Conservation (phyloP, 768 basidiomycete genomes). For the Clavulina sp. region DNA sequence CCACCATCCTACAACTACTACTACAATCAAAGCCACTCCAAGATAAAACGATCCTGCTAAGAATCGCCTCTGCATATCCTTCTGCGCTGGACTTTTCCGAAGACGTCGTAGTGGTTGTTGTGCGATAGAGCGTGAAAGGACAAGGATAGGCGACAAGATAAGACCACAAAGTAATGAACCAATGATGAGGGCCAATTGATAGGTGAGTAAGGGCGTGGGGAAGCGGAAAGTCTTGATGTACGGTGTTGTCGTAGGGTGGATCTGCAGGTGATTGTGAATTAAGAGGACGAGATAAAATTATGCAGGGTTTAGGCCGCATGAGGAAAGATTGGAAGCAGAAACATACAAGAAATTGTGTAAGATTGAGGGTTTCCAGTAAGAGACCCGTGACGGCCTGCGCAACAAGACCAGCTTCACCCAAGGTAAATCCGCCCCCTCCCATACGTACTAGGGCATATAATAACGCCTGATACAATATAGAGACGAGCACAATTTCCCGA, state of each 20-base stretch:
- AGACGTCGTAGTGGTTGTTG: conserved; percentile 66
- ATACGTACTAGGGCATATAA: conserved; percentile 78
- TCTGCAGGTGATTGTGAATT: conserved; percentile 35
- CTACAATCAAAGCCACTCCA: conserved; percentile 59
- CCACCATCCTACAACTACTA: conserved; percentile 79
- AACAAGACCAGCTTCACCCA: conserved; percentile 83
- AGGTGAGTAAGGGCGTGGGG: conserved; percentile 79
- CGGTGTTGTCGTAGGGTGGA: conserved; percentile 59
- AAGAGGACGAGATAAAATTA: not conserved
- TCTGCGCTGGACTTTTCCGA: conserved; percentile 56
- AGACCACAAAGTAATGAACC: conserved; percentile 89
- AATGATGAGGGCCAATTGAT: conserved; percentile 82
- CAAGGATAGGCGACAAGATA: conserved; percentile 81
- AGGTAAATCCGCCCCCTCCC: conserved; percentile 85
- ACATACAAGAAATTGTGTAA: conserved; percentile 34
- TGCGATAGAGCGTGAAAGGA: conserved; percentile 81
- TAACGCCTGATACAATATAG: conserved; percentile 79
- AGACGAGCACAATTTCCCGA: conserved; percentile 53
- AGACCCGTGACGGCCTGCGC: conserved; percentile 77
- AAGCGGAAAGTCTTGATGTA: conserved; percentile 85
- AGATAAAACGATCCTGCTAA: conserved; percentile 75
- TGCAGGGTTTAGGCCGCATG: too few relatives aligned
- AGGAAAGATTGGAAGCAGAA: not conserved
- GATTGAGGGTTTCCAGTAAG: conserved; percentile 68
- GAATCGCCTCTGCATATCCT: conserved; percentile 59